Evolutionary conservation across 768 basidiomycete species (phyloP), one percentile per base, ranked within the genome.

Genomic region (Russula ochroleuca): DNA sequence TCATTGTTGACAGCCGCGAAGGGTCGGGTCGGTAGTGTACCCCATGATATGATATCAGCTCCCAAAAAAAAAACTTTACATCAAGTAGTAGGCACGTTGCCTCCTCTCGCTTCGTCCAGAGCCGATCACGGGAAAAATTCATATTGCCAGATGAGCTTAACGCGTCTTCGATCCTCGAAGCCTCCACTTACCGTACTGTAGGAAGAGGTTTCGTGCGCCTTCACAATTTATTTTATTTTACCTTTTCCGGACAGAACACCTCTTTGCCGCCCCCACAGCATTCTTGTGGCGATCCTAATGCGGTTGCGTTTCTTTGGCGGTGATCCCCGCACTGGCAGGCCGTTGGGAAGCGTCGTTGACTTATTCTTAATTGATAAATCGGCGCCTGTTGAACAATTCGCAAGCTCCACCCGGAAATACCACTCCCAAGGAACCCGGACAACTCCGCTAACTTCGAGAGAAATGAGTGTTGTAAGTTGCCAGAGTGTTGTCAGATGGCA

Each of bases 221-320:
- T 19, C n/a, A n/a, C 43, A n/a, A 28, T 37, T 41, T 28, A 37
- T n/a, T 28, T 48, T 31, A 45, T 45, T 45, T 21, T 45, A 9
- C 43, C 43, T n/a, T 45, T 45, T 21, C 43, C 10, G 43, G 43
- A 21, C n/a, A 45, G n/a, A 45, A 43, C n/a, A n/a, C 8, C 2
- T 9, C 9, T 45, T n/a, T 21, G 43, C n/a, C 43, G 43, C 43
- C 17, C 17, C 49, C 25, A 5, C 28, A 31, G 1, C 23, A 40
- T 59, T 59, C 48, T 19, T 59, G 59, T 59, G 59, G 50, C 49
- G 40, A 59, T 41, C n/a, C 28, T n/a, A 37, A 15, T 25, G 57
- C 57, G 17, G 35, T 33, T 33, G 14, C 11, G 37, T 9, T 59
- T 19, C 58, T 49, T 40, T 40, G 38, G 53, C 10, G 37, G 19